Evolutionary conservation across 176 grass and related monocot species (phyloP).

Genomic region (Saccharum spontaneum): DNA sequence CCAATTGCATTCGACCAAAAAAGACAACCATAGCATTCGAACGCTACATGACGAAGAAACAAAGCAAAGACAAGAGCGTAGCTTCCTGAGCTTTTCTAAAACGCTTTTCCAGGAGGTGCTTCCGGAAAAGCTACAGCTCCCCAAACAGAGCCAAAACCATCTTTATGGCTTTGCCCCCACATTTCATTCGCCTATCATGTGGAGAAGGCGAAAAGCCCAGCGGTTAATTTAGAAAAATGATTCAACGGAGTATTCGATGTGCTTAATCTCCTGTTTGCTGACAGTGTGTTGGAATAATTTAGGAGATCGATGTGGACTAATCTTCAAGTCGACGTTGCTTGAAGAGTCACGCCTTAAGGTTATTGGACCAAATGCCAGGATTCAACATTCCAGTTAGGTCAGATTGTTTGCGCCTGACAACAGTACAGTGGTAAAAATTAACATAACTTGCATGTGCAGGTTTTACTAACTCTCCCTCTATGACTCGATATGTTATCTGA

Average conservation of each 20-base stretch:
- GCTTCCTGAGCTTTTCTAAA: too few relatives aligned
- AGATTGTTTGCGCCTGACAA: slow-evolving; percentile 20
- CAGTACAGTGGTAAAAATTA: neutral
- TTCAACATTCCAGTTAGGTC: slow-evolving; percentile 32
- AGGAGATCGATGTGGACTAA: slow-evolving; percentile 16
- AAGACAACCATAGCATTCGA: neutral
- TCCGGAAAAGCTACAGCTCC: too few relatives aligned
- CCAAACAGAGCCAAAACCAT: neutral
- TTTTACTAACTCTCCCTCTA: neutral
- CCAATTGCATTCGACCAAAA: neutral
- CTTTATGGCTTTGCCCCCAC: neutral
- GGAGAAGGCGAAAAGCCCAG: neutral
- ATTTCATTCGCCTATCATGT: neutral
- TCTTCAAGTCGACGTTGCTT: slow-evolving; percentile 26
- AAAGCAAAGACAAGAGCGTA: neutral
- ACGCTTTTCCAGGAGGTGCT: too few relatives aligned
- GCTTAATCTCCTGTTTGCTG: slow-evolving; percentile 20
- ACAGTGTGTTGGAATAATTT: slow-evolving; percentile 12
- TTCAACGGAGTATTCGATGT: neutral
- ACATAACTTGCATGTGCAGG: slow-evolving; percentile 3
- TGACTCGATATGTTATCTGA: neutral
- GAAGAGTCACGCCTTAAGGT: slow-evolving; percentile 3
- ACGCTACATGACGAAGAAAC: neutral
- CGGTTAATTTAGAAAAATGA: slow-evolving; percentile 22
- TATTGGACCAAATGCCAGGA: slow-evolving; percentile 11